phyloP scores from a whole-genome alignment of 495 filamentous ascomycete genomes.

The Penicilliopsis zonata region DNA sequence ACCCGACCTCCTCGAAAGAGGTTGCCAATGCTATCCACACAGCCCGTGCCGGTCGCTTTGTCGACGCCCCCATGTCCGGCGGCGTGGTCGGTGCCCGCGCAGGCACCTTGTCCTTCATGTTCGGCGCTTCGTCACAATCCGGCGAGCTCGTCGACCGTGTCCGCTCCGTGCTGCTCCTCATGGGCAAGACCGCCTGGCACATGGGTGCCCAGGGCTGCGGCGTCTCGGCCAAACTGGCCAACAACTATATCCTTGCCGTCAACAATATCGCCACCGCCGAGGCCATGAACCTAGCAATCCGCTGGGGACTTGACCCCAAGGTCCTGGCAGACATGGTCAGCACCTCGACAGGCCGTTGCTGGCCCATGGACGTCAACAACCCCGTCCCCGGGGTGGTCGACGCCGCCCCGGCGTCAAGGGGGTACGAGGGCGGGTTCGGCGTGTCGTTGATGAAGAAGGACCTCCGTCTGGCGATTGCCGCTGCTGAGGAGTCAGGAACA shows the following conservation, averaged over 20 bases:
- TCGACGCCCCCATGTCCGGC: slow-evolving; percentile 79
- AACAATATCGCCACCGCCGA: slow-evolving; percentile 89
- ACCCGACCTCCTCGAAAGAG: slow-evolving; percentile 60
- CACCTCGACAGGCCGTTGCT: slow-evolving; percentile 74
- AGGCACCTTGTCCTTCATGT: slow-evolving; percentile 75
- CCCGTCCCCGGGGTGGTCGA: slow-evolving; percentile 78
- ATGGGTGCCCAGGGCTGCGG: slow-evolving; percentile 72
- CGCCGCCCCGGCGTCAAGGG: slow-evolving; percentile 56
- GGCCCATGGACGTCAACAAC: slow-evolving; percentile 88
- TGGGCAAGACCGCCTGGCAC: slow-evolving; percentile 76
- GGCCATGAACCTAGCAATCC: slow-evolving; percentile 83
- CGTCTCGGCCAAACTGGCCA: slow-evolving; percentile 76
- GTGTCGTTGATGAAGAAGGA: slow-evolving; percentile 80
- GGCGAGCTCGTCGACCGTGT: slow-evolving; percentile 44
- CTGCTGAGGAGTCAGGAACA: slow-evolving; percentile 55
- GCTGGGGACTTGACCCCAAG: slow-evolving; percentile 72
- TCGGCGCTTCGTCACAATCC: slow-evolving; percentile 49
- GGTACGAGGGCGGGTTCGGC: slow-evolving; percentile 75
- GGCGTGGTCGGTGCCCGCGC: slow-evolving; percentile 71
- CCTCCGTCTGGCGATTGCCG: slow-evolving; percentile 57
- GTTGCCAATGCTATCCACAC: slow-evolving; percentile 50
- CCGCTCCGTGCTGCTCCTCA: slow-evolving; percentile 52
- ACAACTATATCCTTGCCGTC: slow-evolving; percentile 86
- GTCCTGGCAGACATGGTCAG: slow-evolving; percentile 73
- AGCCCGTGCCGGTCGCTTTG: slow-evolving; percentile 46